Base-by-base conservation (phyloP, 2,329 filamentous ascomycete species). In the Stagonosporopsis rhizophila region DNA sequence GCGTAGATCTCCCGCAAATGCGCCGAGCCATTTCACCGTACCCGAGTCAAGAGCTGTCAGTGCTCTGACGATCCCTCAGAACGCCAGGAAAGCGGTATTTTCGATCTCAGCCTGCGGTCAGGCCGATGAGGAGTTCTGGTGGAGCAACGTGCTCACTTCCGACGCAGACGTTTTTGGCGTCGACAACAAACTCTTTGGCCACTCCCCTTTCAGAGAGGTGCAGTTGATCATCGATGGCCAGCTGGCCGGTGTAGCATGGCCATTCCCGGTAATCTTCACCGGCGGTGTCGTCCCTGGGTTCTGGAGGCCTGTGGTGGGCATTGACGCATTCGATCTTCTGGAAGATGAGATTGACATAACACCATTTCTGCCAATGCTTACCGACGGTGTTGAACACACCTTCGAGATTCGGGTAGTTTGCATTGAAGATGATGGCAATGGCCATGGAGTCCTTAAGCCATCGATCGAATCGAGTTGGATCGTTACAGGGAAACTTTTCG, bases 291-390 rank as follows among this genome's bases (percentile, higher is more conserved):
- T 89, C 1, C 90, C 90, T 4, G 86, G 86, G 1, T 82, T 95
- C 35, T 92, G 92, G 83, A 82, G 90, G 6, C 91, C 91, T 0
- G 83, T 95, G 50, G 91, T 90, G 2, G 90, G 90, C 1, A 85
- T 90, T 19, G 87, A 95, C 67, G 86, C 90, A 0, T 95, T 92
- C 70, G 90, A 95, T 69, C 79, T 96, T 22, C 81, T 84, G 40
- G 90, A 95, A 71, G 87, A 91, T 60, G 89, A 95, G 71, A 90
- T 96, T 59, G 91, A 96, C 68, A 87, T 96, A 44, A 89, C 90
- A 1, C 87, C 90, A 0, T 95, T 89, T 80, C 78, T 95, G 3
- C 85, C 89, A 0, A 56, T 89, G 1, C 80, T 95, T 0, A 87
- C 84, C 60, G 87, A 93, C 65, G 88, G 87, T 0, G 64, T 78